A percentile compares a stretch with the other conserved stretches of the same genome.
Evolutionary conservation across 1,284 basidiomycete genomes (phyloP).

Genomic region (Papiliotrema flavescens): DNA sequence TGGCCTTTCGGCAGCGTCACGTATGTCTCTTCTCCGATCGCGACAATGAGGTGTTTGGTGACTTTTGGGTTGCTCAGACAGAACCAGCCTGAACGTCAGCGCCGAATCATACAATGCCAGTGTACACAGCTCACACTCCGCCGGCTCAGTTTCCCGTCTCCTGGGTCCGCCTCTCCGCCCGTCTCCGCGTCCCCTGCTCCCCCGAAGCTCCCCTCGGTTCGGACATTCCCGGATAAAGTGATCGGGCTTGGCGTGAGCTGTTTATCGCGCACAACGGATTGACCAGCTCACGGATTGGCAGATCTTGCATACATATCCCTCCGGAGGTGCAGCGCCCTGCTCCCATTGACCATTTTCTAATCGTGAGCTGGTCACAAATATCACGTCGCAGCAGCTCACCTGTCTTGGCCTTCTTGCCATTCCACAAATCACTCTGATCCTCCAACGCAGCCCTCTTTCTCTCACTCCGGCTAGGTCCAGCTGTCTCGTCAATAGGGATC

Average conservation of each 20-base stretch:
- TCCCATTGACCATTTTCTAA: no score
- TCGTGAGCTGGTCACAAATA: no score
- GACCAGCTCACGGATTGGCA: constrained; percentile 35
- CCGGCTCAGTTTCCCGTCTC: constrained; percentile 56
- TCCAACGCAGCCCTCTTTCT: constrained; percentile 61
- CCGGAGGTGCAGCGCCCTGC: constrained; percentile 56
- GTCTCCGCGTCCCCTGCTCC: constrained; percentile 29
- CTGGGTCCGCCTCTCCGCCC: constrained; percentile 48
- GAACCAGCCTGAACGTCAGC: constrained; percentile 70
- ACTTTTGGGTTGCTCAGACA: constrained; percentile 84
- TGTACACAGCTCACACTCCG: constrained; percentile 51
- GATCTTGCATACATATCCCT: constrained; percentile 70
- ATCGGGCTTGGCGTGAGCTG: constrained; percentile 55
- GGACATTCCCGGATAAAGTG: constrained; percentile 86
- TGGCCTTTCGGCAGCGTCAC: constrained; percentile 90
- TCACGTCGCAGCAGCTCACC: constrained; percentile 12
- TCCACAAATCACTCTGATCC: constrained; percentile 22
- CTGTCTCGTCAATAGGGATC: no score
- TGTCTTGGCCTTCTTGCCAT: constrained; percentile 47
- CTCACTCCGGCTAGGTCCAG: constrained; percentile 3
- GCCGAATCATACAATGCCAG: background rate
- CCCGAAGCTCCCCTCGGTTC: constrained; percentile 58
- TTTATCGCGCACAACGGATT: background rate
- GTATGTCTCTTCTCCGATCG: constrained; percentile 88
- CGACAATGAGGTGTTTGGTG: constrained; percentile 90